Evolutionary conservation across 73 alveolate species (phyloP), one percentile per base, ranked within the genome.

Genomic region (Paramecium caudatum): DNA sequence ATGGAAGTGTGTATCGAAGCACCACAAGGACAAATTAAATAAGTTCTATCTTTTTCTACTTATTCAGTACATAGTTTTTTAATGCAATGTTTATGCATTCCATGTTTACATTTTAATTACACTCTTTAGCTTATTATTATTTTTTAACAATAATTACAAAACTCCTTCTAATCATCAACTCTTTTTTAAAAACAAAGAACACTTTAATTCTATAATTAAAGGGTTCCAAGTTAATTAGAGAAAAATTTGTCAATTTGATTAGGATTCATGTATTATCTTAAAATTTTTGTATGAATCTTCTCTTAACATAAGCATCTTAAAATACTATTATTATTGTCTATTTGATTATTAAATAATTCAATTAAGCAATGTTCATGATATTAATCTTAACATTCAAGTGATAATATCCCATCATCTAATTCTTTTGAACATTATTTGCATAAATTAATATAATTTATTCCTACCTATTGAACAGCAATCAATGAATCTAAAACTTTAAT

Each of bases 371-470:
- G 46, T 55, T 55, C 7, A 55, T 55, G 80, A 55, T 2, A 55
- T 5, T 27, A 19, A 55, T 55, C 80, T 55, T 27, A 55, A 55
- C 80, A 55, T 55, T 55, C 80, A 10, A 55, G 30, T 55, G 80
- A n/a, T n/a, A n/a, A n/a, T n/a, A n/a, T n/a, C n/a, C n/a, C n/a
- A n/a, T n/a, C n/a, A n/a, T 55, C 9, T 55, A 55, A 55, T 7
- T 6, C 80, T 55, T 27, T 43, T 12, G 2, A 27, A 17, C 23
- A 23, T 55, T 43, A 55, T 55, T 55, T 55, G 30, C 41, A 27
- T 55, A 55, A 55, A 55, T 55, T 55, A 25, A 55, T 55, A 27
- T 55, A 55, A 55, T 43, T 27, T 27, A 55, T 55, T 55, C 13
- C 30, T 55, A 4, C 80, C 80, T n/a, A n/a, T n/a, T n/a, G n/a